These are phyloP conservation scores for Colletotrichum sojae DNA, from an alignment of 2,329 filamentous ascomycete species.

Conservation along the genomic window DNA sequence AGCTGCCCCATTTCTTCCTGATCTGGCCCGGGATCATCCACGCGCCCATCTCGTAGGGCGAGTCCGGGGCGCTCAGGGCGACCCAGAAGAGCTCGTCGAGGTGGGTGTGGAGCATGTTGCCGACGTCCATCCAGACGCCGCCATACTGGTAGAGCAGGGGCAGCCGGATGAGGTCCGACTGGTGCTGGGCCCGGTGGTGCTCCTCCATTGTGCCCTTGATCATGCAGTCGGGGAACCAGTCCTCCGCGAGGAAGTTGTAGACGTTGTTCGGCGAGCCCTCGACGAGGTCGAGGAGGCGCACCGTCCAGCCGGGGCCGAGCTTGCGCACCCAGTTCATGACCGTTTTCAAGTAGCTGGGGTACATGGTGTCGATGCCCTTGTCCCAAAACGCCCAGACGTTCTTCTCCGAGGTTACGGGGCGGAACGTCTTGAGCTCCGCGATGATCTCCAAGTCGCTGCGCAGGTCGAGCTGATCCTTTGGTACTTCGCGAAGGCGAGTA, in stretches of 20 bases:
- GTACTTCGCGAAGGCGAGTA: conserved; percentile 41
- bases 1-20: conserved; percentile 50
- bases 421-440: conserved; percentile 46
- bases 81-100: conserved; percentile 53
- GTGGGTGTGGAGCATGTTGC: conserved; percentile 50
- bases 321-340: conserved; percentile 59
- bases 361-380: conserved; percentile 53
- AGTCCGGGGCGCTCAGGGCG: conserved; percentile 43
- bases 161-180: conserved; percentile 59
- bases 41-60: conserved; percentile 47
- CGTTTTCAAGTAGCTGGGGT: conserved; percentile 54
- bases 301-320: conserved; percentile 55
- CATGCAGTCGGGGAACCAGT: conserved; percentile 54
- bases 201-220: conserved; percentile 57
- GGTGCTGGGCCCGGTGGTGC: conserved; percentile 57
- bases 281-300: conserved; percentile 55
- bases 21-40: conserved; percentile 54
- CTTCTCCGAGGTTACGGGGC: conserved; percentile 55
- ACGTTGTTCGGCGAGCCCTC: conserved; percentile 52
- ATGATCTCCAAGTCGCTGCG: conserved; percentile 51
- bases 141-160: conserved; percentile 51
- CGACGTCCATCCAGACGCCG: conserved; percentile 57
- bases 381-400: conserved; percentile 64
- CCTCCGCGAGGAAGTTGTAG: conserved; percentile 50
- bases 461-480: conserved; percentile 45